A percentile compares a stretch with the other conserved stretches of the same genome.
phyloP scores from a whole-genome alignment of 2,329 filamentous ascomycete genomes.

The Hypomyces perniciosus region DNA sequence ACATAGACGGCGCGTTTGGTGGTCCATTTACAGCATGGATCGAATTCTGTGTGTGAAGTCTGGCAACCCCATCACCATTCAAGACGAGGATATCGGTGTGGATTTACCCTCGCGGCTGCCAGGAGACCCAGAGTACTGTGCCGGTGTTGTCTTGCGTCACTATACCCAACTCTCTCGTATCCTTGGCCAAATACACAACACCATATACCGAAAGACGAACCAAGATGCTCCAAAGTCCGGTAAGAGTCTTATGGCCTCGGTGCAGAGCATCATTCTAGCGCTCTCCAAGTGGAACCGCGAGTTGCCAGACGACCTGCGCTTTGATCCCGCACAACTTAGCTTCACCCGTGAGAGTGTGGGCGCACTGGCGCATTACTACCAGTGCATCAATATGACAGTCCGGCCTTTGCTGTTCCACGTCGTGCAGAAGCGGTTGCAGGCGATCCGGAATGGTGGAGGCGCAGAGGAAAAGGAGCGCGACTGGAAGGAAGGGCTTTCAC shows the following conservation, averaged over 20 bases:
- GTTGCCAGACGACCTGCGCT: constrained; percentile 40
- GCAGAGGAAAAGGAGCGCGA: constrained; percentile 24
- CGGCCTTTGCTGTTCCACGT: constrained; percentile 49
- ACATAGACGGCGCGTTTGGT: constrained; percentile 48
- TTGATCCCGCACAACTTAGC: constrained; percentile 40
- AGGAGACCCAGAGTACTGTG: constrained; percentile 35
- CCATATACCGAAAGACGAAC: constrained; percentile 42
- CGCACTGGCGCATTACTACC: constrained; percentile 49
- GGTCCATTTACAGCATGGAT: constrained; percentile 51
- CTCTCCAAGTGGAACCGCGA: constrained; percentile 45
- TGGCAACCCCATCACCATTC: constrained; percentile 48
- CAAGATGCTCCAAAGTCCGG: constrained; percentile 34
- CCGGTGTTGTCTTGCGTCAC: constrained; percentile 42
- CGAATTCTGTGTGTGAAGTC: constrained; percentile 48
- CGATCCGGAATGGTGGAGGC: constrained; percentile 9
- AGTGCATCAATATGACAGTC: constrained; percentile 53
- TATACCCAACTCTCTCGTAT: constrained; percentile 50
- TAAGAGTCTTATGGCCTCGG: constrained; percentile 41
- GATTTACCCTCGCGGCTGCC: constrained; percentile 31
- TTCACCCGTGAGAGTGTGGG: constrained; percentile 46
- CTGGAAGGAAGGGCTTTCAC: constrained; percentile 37
- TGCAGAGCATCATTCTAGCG: constrained; percentile 44
- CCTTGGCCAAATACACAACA: constrained; percentile 39
- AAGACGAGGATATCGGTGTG: constrained; percentile 44
- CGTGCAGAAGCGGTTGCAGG: constrained; percentile 41